A percentile compares a stretch with the other conserved stretches of the same genome.
Conservation (phyloP, 1,139 yeast genomes). For the Williopsis jadinii region DNA sequence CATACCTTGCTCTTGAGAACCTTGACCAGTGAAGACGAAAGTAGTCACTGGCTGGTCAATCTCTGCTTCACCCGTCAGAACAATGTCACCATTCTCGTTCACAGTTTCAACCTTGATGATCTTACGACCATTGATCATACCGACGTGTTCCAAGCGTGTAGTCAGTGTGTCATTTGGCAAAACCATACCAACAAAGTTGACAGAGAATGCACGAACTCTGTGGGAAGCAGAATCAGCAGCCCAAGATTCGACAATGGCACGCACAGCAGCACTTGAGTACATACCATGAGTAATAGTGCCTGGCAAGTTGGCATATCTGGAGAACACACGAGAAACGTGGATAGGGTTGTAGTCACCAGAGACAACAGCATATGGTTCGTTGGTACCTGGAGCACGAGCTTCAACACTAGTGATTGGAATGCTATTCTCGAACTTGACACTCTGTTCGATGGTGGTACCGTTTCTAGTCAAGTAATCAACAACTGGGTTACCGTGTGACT, state of each 20-base stretch:
- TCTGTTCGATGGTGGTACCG: conserved; percentile 93
- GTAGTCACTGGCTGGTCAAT: conserved; percentile 97
- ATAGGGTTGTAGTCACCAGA: conserved; percentile 99
- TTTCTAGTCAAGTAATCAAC: conserved; percentile 87
- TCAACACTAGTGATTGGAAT: conserved; percentile 71
- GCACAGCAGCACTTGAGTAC: conserved; percentile 94
- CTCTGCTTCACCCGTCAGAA: conserved; percentile 92
- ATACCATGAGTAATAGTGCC: conserved; percentile 99
- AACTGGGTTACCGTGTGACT: conserved; percentile 95
- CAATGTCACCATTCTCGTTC: conserved; percentile 75
- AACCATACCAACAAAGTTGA: conserved; percentile 93
- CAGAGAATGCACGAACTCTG: conserved; percentile 91
- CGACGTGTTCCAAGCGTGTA: conserved; percentile 88
- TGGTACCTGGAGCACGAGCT: conserved; percentile 53
- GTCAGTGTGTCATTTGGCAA: conserved; percentile 88
- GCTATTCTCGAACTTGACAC: conserved; percentile 80
- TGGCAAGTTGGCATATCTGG: conserved; percentile 86
- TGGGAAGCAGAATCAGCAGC: conserved; percentile 96
- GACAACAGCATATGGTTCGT: conserved; percentile 94
- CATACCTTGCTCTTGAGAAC: conserved; percentile 99
- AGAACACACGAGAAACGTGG: conserved; percentile 93
- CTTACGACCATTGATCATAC: conserved; percentile 99
- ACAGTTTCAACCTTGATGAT: conserved; percentile 86
- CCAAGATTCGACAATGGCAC: conserved; percentile 95
- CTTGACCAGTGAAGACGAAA: conserved; percentile 98